Evolutionary conservation across 352 stramenopile species (phyloP).

Genomic region (Thalassiosira allenii): DNA sequence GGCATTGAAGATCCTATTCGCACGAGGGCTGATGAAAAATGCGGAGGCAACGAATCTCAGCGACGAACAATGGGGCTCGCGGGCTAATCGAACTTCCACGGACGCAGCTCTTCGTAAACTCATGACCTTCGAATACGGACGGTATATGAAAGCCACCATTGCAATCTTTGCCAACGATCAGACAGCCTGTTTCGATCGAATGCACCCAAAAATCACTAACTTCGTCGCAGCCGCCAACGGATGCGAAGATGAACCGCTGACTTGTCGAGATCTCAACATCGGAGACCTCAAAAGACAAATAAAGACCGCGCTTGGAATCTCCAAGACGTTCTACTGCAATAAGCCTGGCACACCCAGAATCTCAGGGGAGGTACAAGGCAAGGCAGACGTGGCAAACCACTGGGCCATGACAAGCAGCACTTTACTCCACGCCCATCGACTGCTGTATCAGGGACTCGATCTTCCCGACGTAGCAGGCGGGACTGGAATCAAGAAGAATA

Average conservation of each 20-base stretch:
- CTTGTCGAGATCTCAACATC: not conserved
- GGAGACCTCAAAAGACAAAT: not conserved
- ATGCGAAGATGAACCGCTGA: not conserved
- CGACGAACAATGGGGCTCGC: slow-evolving; percentile 4
- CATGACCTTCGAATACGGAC: slow-evolving; percentile 14
- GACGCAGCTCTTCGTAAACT: slow-evolving; percentile 19
- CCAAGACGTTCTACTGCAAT: not conserved
- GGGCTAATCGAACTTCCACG: not conserved
- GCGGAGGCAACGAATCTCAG: slow-evolving; percentile 6
- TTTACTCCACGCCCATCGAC: slow-evolving; percentile 11
- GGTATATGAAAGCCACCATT: slow-evolving; percentile 28
- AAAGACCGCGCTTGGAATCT: slow-evolving; percentile 24
- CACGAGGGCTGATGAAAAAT: slow-evolving; percentile 5
- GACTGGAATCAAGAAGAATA: slow-evolving; percentile 1
- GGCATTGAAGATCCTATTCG: slow-evolving; percentile 21
- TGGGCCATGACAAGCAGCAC: slow-evolving; percentile 12
- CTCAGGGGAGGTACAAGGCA: slow-evolving; percentile 31
- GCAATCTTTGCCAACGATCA: slow-evolving; percentile 2
- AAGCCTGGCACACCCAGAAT: not conserved
- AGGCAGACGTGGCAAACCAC: slow-evolving; percentile 10
- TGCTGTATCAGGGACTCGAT: not conserved
- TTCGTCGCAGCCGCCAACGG: not conserved
- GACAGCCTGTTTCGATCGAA: slow-evolving; percentile 6
- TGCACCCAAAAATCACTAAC: not conserved
- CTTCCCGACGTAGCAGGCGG: not conserved